These are phyloP conservation scores for Apiotrichum siamense DNA, from an alignment of 1,284 basidiomycete genomes.

Conservation along the genomic window DNA sequence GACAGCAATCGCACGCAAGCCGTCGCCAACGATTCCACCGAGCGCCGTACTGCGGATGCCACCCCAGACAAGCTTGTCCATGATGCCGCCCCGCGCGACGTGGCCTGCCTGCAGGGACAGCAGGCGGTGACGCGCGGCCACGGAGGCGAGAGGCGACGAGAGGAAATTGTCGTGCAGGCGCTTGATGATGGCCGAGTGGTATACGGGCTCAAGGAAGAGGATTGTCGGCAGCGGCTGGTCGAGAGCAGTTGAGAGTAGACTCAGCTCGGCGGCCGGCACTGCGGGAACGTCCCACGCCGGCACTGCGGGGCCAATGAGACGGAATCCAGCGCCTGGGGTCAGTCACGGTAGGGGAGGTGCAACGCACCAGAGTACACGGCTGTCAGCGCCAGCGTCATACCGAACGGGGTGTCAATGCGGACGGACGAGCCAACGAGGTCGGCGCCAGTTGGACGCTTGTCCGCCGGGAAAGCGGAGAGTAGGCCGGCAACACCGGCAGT, in stretches of 20 bases:
- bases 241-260: conserved; percentile 11
- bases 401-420: conserved; percentile 40
- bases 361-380: conserved; percentile 31
- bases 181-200: conserved; percentile 29
- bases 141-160: conserved; percentile 20
- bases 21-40: conserved; percentile 26
- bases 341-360: neutral
- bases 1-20: conserved; percentile 30
- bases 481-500: conserved; percentile 46
- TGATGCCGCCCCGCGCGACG: conserved; percentile 25
- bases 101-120: conserved; percentile 30
- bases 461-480: conserved; percentile 44
- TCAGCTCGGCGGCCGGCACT: conserved; percentile 25
- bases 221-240: conserved; percentile 31
- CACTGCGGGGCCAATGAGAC: conserved; percentile 29
- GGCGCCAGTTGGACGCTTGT: conserved; percentile 39
- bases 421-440: conserved; percentile 39
- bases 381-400: conserved; percentile 41
- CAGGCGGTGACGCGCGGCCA: conserved; percentile 35
- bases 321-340: conserved; percentile 28
- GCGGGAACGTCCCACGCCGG: conserved; percentile 6
- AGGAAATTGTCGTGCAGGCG: conserved; percentile 22
- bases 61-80: conserved; percentile 32
- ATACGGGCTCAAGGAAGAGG: conserved; percentile 35
- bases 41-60: conserved; percentile 20